These are phyloP conservation scores for Trichoderma afroharzianum DNA, from an alignment of 2,329 filamentous ascomycete species.

Conservation along the genomic window DNA sequence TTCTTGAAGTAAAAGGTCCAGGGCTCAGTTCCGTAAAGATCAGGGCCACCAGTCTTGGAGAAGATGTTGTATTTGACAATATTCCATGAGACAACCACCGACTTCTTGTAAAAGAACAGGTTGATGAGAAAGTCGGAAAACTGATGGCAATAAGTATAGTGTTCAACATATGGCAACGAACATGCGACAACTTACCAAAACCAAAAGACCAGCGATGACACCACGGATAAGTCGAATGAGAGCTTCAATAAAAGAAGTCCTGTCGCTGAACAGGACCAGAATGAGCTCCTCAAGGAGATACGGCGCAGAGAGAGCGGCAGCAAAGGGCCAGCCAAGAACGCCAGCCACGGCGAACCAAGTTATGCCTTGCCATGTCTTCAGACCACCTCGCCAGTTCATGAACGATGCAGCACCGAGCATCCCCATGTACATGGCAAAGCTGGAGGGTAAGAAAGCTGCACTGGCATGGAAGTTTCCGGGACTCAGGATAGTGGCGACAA, in stretches of 20 bases:
- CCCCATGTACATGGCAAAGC: slow-evolving; percentile 92
- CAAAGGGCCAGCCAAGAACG: slow-evolving; percentile 91
- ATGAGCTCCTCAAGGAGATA: slow-evolving; percentile 76
- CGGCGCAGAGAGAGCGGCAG: slow-evolving; percentile 74
- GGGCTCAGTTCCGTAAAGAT: slow-evolving; percentile 92
- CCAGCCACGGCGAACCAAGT: slow-evolving; percentile 87
- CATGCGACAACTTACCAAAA: slow-evolving; percentile 57
- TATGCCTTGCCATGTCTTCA: slow-evolving; percentile 78
- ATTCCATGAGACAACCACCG: slow-evolving; percentile 78
- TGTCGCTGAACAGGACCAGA: slow-evolving; percentile 50
- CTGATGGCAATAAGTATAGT: slow-evolving; percentile 39
- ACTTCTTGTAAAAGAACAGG: slow-evolving; percentile 77
- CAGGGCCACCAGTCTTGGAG: slow-evolving; percentile 72
- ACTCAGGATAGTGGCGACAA: slow-evolving; percentile 71
- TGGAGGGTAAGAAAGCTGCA: slow-evolving; percentile 82
- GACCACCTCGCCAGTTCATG: slow-evolving; percentile 79
- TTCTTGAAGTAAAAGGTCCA: slow-evolving; percentile 98
- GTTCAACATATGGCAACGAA: background rate
- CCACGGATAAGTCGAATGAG: slow-evolving; percentile 64
- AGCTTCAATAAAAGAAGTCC: slow-evolving; percentile 57
- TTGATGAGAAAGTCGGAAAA: slow-evolving; percentile 68
- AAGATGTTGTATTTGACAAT: slow-evolving; percentile 97
- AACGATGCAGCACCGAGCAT: slow-evolving; percentile 86
- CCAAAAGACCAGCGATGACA: slow-evolving; percentile 57
- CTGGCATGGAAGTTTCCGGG: slow-evolving; percentile 94